Conservation (phyloP, 352 stramenopile genomes). For the Aphanomyces astaci region DNA sequence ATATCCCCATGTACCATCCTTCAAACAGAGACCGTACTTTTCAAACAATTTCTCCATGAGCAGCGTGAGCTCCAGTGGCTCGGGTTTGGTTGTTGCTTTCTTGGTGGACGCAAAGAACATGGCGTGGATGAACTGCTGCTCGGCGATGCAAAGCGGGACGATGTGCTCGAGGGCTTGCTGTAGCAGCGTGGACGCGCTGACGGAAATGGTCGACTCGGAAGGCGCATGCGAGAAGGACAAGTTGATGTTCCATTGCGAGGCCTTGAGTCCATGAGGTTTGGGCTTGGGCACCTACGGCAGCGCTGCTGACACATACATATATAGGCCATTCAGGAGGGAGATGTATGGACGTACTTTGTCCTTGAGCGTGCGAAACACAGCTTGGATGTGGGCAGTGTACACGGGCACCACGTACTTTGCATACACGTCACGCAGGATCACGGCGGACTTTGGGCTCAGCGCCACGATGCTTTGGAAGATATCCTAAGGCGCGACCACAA, state of each 20-base stretch:
- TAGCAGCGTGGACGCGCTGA: constrained; percentile 49
- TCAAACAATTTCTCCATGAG: constrained; percentile 67
- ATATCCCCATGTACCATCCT: no score
- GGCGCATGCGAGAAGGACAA: constrained; percentile 49
- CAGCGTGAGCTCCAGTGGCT: constrained; percentile 23
- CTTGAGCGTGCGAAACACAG: constrained; percentile 48
- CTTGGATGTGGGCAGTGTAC: constrained; percentile 46
- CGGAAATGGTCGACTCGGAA: constrained; percentile 26
- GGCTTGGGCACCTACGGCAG: constrained; percentile 30
- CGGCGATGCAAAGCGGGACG: constrained; percentile 42
- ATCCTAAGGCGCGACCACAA: no score
- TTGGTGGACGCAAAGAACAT: constrained; percentile 19
- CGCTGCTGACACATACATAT: no score
- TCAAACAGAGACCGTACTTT: constrained; percentile 30
- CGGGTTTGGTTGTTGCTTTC: constrained; percentile 4
- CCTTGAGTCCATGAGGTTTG: constrained; percentile 43
- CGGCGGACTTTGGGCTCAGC: constrained; percentile 34
- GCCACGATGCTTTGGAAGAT: constrained; percentile 28
- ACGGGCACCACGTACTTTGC: constrained; percentile 40
- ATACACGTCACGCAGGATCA: constrained; percentile 40
- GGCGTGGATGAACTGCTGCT: constrained; percentile 30
- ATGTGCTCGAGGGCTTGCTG: constrained; percentile 64
- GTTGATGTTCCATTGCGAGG: constrained; percentile 50
- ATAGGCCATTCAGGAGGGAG: not conserved
- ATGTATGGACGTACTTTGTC: constrained; percentile 32